Conservation (phyloP, 805 yeast genomes). For the Metschnikowia santaceciliae region DNA sequence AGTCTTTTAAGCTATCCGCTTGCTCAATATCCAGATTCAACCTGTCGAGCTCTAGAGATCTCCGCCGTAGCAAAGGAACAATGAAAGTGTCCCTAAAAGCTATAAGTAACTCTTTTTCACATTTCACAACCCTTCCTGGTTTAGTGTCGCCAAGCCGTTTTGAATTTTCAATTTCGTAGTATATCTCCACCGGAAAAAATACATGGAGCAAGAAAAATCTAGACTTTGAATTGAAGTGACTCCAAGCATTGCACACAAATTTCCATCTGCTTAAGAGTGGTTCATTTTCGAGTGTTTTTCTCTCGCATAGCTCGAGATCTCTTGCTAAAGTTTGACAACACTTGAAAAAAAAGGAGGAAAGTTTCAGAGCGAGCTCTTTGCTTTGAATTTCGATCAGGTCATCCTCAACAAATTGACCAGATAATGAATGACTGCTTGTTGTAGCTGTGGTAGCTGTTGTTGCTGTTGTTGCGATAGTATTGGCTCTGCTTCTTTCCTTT, state of each 20-base stretch:
- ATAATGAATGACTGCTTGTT: background rate
- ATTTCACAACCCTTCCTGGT: background rate
- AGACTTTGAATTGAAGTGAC: conserved; percentile 11
- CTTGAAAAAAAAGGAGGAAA: conserved; percentile 6
- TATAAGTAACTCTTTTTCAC: conserved; percentile 8
- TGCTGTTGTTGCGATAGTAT: background rate
- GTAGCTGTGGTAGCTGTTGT: background rate
- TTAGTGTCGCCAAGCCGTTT: background rate
- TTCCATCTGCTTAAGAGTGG: conserved; percentile 7
- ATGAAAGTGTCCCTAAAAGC: conserved; percentile 7
- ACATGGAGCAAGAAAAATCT: conserved; percentile 10
- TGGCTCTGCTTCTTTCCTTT: background rate
- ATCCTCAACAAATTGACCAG: background rate
- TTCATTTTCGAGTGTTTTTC: background rate
- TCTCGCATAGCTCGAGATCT: background rate
- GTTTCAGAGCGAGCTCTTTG: conserved; percentile 5
- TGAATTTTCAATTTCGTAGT: conserved; percentile 5
- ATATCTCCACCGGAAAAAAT: conserved; percentile 9
- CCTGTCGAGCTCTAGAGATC: conserved; percentile 1
- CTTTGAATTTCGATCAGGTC: conserved; percentile 1
- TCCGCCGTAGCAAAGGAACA: conserved; percentile 7
- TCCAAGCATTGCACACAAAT: conserved; percentile 8
- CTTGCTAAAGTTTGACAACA: conserved; percentile 8
- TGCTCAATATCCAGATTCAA: background rate
- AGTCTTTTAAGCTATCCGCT: background rate